Percentiles rank a stretch among this genome's conserved stretches.
Evolutionary conservation across 345 rosid species (phyloP).

Genomic region (Hibiscus syriacus): DNA sequence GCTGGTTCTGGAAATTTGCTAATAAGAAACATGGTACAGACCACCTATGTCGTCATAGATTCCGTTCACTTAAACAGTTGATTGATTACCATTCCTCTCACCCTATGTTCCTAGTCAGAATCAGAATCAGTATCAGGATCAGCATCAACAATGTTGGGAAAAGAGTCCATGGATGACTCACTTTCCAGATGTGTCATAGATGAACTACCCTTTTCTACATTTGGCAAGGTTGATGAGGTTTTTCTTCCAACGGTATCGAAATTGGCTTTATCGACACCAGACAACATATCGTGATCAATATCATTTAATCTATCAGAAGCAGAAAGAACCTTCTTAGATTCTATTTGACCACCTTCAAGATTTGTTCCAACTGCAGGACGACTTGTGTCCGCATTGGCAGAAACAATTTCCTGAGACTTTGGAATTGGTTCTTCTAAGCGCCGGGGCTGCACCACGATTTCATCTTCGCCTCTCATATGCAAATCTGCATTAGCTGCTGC

Average conservation of each 20-base stretch:
- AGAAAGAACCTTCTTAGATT: neutral
- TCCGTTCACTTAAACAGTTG: too few species aligned
- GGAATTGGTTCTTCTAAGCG: conserved; percentile 19
- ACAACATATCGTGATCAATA: conserved; percentile 1
- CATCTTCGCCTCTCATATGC: conserved; percentile 16
- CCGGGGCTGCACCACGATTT: conserved; percentile 21
- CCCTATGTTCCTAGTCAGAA: conserved; percentile 15
- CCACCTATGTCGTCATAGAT: too few species aligned
- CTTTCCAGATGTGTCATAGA: conserved; percentile 15
- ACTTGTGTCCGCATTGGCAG: conserved; percentile 18
- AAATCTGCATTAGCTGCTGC: conserved; percentile 17
- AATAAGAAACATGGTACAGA: too few species aligned
- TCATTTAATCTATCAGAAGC: neutral
- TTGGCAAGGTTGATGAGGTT: neutral
- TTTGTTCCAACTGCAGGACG: conserved; percentile 6
- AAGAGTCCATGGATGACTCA: conserved; percentile 27
- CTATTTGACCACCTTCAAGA: conserved; percentile 1
- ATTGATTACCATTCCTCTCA: neutral
- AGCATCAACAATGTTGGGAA: conserved; percentile 39
- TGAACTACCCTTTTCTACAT: conserved; percentile 17
- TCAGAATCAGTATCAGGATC: conserved; percentile 50
- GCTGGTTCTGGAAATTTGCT: too few species aligned
- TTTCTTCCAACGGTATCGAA: neutral
- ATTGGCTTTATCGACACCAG: conserved; percentile 6
- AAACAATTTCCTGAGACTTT: conserved; percentile 22